Evolutionary conservation across 306 rosid genomes (phyloP), one percentile per base, ranked within the genome.

Genomic region (Carpinus fangiana): DNA sequence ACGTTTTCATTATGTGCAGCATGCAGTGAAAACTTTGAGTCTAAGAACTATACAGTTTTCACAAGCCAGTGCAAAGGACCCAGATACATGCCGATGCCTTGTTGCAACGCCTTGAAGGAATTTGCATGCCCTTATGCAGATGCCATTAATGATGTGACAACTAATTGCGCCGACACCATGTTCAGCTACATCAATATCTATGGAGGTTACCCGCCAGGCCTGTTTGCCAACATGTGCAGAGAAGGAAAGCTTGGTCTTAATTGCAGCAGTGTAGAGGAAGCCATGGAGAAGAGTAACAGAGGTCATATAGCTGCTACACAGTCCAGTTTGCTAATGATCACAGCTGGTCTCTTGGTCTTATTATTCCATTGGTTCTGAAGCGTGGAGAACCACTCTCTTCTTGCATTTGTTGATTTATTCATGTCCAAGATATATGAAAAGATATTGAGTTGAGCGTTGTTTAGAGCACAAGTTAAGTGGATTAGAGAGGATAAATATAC

Each of bases 51-150:
- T 81, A 91, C 99, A 46, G 76, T 93, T 75, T 76, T 95, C 4
- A 95, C 99, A 79, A 90, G 92, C 87, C 88, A 87, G 59, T 95
- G 99, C 86, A 95, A 95, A 82, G 99, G 99, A 21, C 99, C 99
- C 0, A 80, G 76, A 67, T 95, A 90, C 76, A 92, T 93, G 55
- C 55, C 97, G 1, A 79, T 81, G 66, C 43, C 61, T 17, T 95
- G 99, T 50, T 93, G 99, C 78, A 56, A 81, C 0, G 98, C 99
- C 4, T 80, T 95, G 53, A 91, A 92, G 92, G 92, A 91, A 69
- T 95, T 95, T 72, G 88, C 94, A 9, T 95, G 99, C 79, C 93
- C 96, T 28, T 84, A 82, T n/a, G 53, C 70, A 0, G 81, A 76
- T 1, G 76, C 81, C 0, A 70, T 95, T 0, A 86, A 76, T 43